These are phyloP conservation scores for Diaporthe citriasiana DNA, from an alignment of 2,329 filamentous ascomycete species.

Conservation along the genomic window DNA sequence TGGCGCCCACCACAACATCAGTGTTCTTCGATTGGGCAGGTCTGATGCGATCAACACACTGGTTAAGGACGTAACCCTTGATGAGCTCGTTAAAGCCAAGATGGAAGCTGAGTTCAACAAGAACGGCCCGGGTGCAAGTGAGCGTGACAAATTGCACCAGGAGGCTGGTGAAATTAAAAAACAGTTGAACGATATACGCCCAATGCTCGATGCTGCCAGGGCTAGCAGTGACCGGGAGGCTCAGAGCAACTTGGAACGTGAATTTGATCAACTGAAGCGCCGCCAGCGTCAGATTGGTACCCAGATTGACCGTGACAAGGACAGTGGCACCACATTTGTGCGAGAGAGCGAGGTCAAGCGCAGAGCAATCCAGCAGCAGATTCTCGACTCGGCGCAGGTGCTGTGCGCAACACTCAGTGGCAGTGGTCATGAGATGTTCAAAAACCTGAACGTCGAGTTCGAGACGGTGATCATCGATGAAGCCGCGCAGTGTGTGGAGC, in stretches of 20 bases:
- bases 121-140: slow-evolving; percentile 65
- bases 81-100: slow-evolving; percentile 86
- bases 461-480: slow-evolving; percentile 99
- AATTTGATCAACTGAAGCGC: slow-evolving; percentile 83
- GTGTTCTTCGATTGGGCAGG: slow-evolving; percentile 89
- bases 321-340: slow-evolving; percentile 83
- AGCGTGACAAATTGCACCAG: slow-evolving; percentile 72
- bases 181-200: slow-evolving; percentile 78
- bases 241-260: slow-evolving; percentile 74
- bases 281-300: slow-evolving; percentile 81
- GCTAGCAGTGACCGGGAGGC: slow-evolving; percentile 63
- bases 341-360: slow-evolving; percentile 90
- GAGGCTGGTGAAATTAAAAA: slow-evolving; percentile 81
- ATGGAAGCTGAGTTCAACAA: slow-evolving; percentile 73
- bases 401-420: slow-evolving; percentile 96
- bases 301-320: slow-evolving; percentile 88
- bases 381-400: slow-evolving; percentile 91
- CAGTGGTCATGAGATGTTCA: slow-evolving; percentile 97
- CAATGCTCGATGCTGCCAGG: slow-evolving; percentile 78
- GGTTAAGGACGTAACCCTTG: slow-evolving; percentile 92
- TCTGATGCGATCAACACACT: slow-evolving; percentile 92
- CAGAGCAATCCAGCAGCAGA: slow-evolving; percentile 88
- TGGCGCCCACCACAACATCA: slow-evolving; percentile 81
- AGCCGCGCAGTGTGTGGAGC: slow-evolving; percentile 96
- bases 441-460: slow-evolving; percentile 93